A percentile compares a stretch with the other conserved stretches of the same genome.
phyloP scores from a whole-genome alignment of 163 green algal genomes.

The Coccomyxa subellipsoidea region DNA sequence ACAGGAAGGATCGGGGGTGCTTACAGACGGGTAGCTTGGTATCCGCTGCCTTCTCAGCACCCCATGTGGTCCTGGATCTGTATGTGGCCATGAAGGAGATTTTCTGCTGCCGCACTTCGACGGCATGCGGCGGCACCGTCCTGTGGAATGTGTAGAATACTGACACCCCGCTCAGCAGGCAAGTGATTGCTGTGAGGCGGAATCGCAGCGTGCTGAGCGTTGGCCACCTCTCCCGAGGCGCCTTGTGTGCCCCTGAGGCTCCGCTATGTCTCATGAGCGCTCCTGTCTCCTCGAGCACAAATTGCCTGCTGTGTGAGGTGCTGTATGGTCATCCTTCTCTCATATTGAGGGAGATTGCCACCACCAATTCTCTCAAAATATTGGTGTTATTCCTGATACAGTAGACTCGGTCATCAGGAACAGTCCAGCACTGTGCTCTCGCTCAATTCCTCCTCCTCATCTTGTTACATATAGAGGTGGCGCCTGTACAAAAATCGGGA shows the following conservation, averaged over 20 bases:
- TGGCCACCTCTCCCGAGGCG: neutral
- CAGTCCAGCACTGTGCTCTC: too few species aligned
- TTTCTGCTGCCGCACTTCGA: neutral
- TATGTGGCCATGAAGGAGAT: neutral
- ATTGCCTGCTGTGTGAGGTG: neutral
- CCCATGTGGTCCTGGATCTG: neutral
- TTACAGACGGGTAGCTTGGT: neutral
- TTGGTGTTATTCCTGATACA: neutral
- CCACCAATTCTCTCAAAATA: neutral
- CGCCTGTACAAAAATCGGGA: too few species aligned
- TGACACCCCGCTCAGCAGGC: neutral
- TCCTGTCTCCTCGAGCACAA: neutral
- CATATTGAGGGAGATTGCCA: neutral
- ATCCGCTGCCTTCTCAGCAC: neutral
- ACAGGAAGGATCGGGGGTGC: neutral
- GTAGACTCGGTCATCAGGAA: too few species aligned
- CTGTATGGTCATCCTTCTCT: neutral
- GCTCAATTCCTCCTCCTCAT: too few species aligned
- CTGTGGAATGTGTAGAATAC: neutral
- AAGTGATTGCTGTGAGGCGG: neutral
- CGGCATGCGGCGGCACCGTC: neutral
- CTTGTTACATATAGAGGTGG: too few species aligned
- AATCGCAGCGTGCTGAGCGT: neutral
- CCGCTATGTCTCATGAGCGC: neutral
- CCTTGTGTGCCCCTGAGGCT: neutral